Conservation (phyloP, 1,284 basidiomycete species). For the Marasmius oreades region DNA sequence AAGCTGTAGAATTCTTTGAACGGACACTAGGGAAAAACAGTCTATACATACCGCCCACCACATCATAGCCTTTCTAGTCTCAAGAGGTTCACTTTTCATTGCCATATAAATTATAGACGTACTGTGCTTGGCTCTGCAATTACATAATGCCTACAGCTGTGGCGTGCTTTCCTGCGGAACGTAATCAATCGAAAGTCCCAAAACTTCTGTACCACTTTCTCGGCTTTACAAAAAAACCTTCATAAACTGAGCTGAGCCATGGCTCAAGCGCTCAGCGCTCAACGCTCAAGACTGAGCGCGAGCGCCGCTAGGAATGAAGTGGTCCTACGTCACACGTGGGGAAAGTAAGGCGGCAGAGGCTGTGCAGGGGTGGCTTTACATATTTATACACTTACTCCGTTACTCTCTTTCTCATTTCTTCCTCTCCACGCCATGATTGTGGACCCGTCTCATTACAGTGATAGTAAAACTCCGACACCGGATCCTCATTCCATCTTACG, state of each 20-base stretch:
- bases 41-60: background rate
- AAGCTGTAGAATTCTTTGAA: constrained; percentile 71
- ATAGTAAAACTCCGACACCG: background rate
- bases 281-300: too few species aligned
- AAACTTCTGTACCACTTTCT: too few species aligned
- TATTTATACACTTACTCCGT: background rate
- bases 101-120: background rate
- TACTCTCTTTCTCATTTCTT: background rate
- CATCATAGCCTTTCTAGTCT: background rate
- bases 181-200: too few species aligned
- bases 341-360: background rate
- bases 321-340: too few species aligned
- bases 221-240: too few species aligned
- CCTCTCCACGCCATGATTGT: background rate
- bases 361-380: background rate
- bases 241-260: too few species aligned
- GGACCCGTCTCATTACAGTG: background rate
- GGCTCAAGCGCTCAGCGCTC: too few species aligned
- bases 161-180: too few species aligned
- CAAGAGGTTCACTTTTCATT: background rate
- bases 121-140: too few species aligned
- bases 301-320: too few species aligned
- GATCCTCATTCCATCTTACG: background rate
- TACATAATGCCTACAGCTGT: too few species aligned
- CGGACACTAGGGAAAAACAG: constrained; percentile 45